phyloP scores from a whole-genome alignment of 169 alveolate species.

The Cystoisospora suis region DNA sequence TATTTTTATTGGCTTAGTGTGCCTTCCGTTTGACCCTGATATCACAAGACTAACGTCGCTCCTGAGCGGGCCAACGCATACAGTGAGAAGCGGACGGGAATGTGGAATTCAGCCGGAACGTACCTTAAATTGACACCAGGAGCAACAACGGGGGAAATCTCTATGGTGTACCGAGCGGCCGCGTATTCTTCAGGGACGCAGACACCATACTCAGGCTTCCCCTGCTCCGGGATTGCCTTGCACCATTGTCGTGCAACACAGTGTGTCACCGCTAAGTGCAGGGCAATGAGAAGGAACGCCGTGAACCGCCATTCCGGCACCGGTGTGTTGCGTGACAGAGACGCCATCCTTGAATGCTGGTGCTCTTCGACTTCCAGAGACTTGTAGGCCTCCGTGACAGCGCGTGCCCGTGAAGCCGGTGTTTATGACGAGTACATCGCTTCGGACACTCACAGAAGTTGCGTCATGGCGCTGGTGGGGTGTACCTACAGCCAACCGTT shows the following conservation, averaged over 20 bases:
- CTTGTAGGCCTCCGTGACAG: too few species aligned
- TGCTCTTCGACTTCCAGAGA: too few species aligned
- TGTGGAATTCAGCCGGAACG: neutral
- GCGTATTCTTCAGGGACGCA: constrained; percentile 86
- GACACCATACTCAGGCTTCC: constrained; percentile 85
- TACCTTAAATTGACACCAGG: constrained; percentile 77
- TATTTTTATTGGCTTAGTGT: constrained; percentile 79
- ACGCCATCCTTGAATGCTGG: neutral
- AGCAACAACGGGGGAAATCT: constrained; percentile 79
- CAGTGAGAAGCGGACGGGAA: neutral
- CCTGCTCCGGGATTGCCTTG: constrained; percentile 83
- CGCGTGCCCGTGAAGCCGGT: too few species aligned
- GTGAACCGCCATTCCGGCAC: neutral
- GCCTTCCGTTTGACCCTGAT: constrained; percentile 79
- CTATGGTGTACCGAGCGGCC: constrained; percentile 82
- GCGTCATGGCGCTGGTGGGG: too few species aligned
- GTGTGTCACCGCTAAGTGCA: neutral
- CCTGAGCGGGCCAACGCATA: constrained; percentile 21
- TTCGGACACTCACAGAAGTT: too few species aligned
- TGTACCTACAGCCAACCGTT: too few species aligned
- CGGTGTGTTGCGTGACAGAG: neutral
- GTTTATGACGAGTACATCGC: too few species aligned
- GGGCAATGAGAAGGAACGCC: neutral
- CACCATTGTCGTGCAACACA: constrained; percentile 80
- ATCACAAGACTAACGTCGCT: constrained; percentile 74